A percentile compares a stretch with the other conserved stretches of the same genome.
Conservation (phyloP, 208 protist genomes). For the Trichomonas tenax region DNA sequence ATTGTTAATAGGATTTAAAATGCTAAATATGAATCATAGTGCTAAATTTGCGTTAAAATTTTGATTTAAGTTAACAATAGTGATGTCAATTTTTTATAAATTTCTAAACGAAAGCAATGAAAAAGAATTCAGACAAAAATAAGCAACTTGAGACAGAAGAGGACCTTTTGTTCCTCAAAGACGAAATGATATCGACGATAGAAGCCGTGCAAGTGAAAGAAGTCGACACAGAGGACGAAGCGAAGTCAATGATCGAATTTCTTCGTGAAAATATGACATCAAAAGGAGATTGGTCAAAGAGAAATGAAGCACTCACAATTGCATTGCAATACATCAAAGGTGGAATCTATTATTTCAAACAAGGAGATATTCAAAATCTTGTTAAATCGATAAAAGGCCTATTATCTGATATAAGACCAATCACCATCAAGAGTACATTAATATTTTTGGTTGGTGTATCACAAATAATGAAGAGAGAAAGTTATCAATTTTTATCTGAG, state of each 20-base stretch:
- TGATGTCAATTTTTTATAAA: not conserved
- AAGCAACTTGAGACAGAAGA: not conserved
- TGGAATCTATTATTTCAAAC: not conserved
- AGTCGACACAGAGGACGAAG: not conserved
- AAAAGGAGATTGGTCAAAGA: not conserved
- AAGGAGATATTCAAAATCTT: not conserved
- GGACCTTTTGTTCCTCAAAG: not conserved
- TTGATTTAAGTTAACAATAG: too few species aligned
- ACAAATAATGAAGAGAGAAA: not conserved
- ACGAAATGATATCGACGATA: not conserved
- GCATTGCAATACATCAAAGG: not conserved
- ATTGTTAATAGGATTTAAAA: too few species aligned
- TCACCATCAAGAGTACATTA: not conserved
- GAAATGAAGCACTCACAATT: not conserved
- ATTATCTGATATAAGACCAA: not conserved
- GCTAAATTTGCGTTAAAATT: too few species aligned
- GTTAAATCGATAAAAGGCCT: not conserved
- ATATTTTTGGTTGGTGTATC: not conserved
- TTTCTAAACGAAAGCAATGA: not conserved
- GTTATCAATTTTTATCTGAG: not conserved
- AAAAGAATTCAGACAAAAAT: not conserved
- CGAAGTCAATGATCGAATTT: not conserved
- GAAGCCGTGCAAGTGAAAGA: not conserved
- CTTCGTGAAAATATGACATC: not conserved
- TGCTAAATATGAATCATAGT: too few species aligned